Evolutionary conservation across 2,329 filamentous ascomycete genomes (phyloP), one percentile per base, ranked within the genome.

Genomic region (Allantophomopsis lycopodina): DNA sequence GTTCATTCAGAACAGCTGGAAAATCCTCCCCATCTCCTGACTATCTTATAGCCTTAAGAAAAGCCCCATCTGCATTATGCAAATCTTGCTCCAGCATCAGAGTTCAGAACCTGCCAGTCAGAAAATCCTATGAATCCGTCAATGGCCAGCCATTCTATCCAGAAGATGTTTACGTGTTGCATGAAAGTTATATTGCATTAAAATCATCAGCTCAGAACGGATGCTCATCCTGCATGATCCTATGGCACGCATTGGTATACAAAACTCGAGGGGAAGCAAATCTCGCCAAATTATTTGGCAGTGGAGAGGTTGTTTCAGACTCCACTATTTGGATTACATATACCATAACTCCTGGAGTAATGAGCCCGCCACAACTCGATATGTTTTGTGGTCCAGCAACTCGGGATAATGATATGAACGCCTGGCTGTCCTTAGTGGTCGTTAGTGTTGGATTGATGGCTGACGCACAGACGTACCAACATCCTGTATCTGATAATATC

Each of bases 141-240:
- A 8, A 21, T 21, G 5, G 5, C 8, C 5, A 21, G 20, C 20
- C 5, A 21, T 5, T 21, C 5, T 8, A 5, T 8, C 5, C 20
- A 21, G 20, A 21, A 21, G 12, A 5, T 33, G 13, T 12, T 5
- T 33, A 33, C 32, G 12, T 5, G 15, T 11, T 5, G 5, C 32
- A 46, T 43, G 52, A 52, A 44, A n/a, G 5, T 12, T 33, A n/a
- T 55, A 61, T 35, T 69, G 65, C 64, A 55, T 16, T 33, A 7
- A 16, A n/a, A n/a, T 5, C 12, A 5, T 33, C 32, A 5, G 32
- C 32, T 16, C 32, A 33, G 32, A 16, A 33, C 5, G 32, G 32
- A n/a, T 33, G 32, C 32, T 6, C 5, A 12, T 5, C 12, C 5
- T 33, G 32, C 15, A 33, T n/a, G 15, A 16, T 16, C 12, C 15